These are phyloP conservation scores for Candida arabinofermentans DNA, from an alignment of 805 yeast genomes.

Conservation along the genomic window DNA sequence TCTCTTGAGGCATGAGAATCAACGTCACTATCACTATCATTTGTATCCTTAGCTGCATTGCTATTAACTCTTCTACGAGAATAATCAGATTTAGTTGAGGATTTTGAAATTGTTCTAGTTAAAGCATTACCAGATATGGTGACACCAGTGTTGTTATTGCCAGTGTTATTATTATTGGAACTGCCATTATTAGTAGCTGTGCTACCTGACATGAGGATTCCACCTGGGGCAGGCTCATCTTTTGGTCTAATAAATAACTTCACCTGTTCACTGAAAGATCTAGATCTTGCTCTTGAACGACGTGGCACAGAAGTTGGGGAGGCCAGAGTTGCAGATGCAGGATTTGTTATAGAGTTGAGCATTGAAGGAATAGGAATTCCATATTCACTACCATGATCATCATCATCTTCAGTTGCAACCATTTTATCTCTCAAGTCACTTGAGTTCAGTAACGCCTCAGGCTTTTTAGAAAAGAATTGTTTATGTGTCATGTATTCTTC, in stretches of 20 bases:
- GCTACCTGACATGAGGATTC: conserved; percentile 25
- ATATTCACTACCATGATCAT: conserved; percentile 26
- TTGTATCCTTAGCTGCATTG: conserved; percentile 12
- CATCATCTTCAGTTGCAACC: conserved; percentile 29
- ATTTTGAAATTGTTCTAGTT: conserved; percentile 27
- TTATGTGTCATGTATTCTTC: conserved; percentile 4
- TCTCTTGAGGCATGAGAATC: conserved; percentile 72
- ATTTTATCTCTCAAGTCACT: conserved; percentile 28
- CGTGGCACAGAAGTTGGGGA: conserved; percentile 4
- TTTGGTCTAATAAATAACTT: conserved; percentile 33
- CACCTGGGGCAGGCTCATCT: conserved; percentile 28
- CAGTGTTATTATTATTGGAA: conserved; percentile 4
- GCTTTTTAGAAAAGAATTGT: conserved; percentile 7
- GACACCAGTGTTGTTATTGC: conserved; percentile 6
- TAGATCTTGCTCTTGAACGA: conserved; percentile 29
- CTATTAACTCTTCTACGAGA: conserved; percentile 18
- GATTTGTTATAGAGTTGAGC: conserved; percentile 2
- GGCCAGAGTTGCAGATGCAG: not conserved
- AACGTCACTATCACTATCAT: conserved; percentile 53
- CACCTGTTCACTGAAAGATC: conserved; percentile 41
- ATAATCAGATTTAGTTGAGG: conserved; percentile 27
- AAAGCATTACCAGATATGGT: conserved; percentile 19
- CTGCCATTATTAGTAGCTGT: conserved; percentile 4
- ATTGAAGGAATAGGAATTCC: conserved; percentile 23
- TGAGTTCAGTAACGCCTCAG: conserved; percentile 22